Conservation (phyloP, 768 basidiomycete species). For the Phaeotremella skinneri region DNA sequence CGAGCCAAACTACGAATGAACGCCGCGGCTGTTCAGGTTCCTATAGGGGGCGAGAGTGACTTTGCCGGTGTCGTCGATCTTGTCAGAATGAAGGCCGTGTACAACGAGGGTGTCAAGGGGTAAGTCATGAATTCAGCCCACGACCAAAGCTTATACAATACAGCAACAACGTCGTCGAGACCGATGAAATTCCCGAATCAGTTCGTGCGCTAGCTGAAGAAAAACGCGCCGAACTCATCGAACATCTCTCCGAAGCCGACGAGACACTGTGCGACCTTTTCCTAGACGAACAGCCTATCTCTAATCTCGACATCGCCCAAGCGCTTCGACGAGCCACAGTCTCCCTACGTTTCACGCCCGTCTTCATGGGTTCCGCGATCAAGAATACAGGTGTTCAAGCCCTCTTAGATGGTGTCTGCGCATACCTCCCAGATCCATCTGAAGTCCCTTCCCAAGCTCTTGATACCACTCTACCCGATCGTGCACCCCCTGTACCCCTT, state of each 20-base stretch:
- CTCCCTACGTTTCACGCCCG: conserved; percentile 85
- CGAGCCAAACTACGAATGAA: conserved; percentile 84
- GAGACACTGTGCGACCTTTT: conserved; percentile 90
- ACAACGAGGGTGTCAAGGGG: conserved; percentile 95
- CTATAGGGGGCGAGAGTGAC: conserved; percentile 84
- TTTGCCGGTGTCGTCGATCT: conserved; percentile 91
- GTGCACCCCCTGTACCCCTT: conserved; percentile 69
- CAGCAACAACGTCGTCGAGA: conserved; percentile 73
- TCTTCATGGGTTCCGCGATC: conserved; percentile 93
- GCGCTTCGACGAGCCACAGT: conserved; percentile 89
- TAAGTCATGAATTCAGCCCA: conserved; percentile 49
- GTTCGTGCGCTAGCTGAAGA: conserved; percentile 70
- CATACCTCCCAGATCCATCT: conserved; percentile 86
- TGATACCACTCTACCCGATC: conserved; percentile 60
- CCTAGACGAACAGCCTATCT: conserved; percentile 76
- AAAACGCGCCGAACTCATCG: conserved; percentile 88
- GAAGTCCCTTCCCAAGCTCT: conserved; percentile 77
- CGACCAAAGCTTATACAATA: neutral
- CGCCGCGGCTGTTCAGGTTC: conserved; percentile 92
- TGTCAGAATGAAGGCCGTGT: conserved; percentile 88
- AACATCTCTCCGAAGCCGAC: conserved; percentile 93
- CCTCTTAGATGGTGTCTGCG: conserved; percentile 87
- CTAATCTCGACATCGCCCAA: conserved; percentile 66
- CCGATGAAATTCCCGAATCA: conserved; percentile 80
- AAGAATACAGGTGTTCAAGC: conserved; percentile 96